Percentiles rank a stretch among this genome's conserved stretches.
Evolutionary conservation across 441 rosid species (phyloP).

Genomic region (Brassica balearica): DNA sequence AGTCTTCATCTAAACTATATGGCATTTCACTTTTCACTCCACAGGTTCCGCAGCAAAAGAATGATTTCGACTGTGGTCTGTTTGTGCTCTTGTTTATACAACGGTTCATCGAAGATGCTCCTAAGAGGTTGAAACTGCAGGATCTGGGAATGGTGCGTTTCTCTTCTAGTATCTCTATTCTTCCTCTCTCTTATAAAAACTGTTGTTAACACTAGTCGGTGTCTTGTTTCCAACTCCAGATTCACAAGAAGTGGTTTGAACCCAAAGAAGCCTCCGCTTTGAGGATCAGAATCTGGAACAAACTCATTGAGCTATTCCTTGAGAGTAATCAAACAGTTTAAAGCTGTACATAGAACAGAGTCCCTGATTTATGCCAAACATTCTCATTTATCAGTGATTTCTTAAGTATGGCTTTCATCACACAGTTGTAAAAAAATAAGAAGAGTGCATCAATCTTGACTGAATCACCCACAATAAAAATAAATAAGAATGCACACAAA

Average conservation of each 20-base stretch:
- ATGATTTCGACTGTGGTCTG: constrained; percentile 90
- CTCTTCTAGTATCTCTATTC: background rate
- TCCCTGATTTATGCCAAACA: background rate
- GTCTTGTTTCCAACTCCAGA: constrained; percentile 45
- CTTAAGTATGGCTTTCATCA: background rate
- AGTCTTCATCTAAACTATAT: background rate
- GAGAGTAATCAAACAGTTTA: constrained; percentile 31
- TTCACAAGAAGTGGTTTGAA: constrained; percentile 82
- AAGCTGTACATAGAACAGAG: background rate
- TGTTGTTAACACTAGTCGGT: constrained; percentile 5
- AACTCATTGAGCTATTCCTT: constrained; percentile 58
- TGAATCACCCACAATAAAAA: background rate
- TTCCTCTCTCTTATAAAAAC: background rate
- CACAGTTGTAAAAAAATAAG: background rate
- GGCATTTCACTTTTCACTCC: background rate
- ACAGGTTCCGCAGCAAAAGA: constrained; percentile 92
- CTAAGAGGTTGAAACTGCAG: constrained; percentile 70
- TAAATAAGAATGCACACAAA: no score
- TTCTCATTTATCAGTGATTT: background rate
- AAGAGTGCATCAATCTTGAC: background rate
- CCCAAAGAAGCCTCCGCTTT: constrained; percentile 80
- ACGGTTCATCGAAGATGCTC: constrained; percentile 82
- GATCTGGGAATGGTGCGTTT: constrained; percentile 79
- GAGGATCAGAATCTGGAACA: constrained; percentile 63
- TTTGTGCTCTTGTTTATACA: constrained; percentile 87